Conservation (phyloP, 139 green algal species). For the Spirogloea muscicola region DNA sequence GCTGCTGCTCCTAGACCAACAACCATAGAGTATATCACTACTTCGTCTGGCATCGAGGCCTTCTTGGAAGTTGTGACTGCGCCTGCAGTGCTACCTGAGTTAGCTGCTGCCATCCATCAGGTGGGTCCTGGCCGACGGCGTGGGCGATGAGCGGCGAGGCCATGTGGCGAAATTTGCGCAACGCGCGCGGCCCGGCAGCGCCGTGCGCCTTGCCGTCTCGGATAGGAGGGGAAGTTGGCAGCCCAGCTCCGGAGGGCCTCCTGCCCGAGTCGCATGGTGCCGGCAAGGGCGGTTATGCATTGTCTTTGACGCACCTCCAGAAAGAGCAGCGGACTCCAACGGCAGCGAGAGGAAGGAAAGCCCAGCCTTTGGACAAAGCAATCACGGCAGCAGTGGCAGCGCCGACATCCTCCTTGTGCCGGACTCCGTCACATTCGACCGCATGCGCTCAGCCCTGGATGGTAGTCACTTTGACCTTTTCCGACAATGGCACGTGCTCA, state of each 20-base stretch:
- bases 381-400: too few species aligned
- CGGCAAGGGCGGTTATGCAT: conserved; percentile 11
- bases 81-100: too few species aligned
- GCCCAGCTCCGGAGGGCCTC: background rate
- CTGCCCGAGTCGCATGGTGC: conserved; percentile 30
- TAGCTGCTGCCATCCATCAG: too few species aligned
- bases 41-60: too few species aligned
- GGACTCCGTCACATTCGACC: conserved; percentile 42
- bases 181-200: conserved; percentile 7
- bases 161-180: conserved; percentile 33
- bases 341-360: too few species aligned
- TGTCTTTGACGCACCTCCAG: conserved; percentile 33
- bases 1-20: too few species aligned
- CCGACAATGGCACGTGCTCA: too few species aligned
- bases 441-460: conserved; percentile 29
- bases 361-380: too few species aligned
- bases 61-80: too few species aligned
- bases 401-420: conserved; percentile 32
- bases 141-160: background rate
- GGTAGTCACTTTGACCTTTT: too few species aligned
- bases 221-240: background rate
- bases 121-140: conserved; percentile 28
- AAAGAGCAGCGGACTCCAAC: too few species aligned
- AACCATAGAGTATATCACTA: too few species aligned
- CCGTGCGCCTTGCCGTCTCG: conserved; percentile 26